Base-by-base conservation (phyloP, 1,284 basidiomycete species). In the Coniophora puteana region DNA sequence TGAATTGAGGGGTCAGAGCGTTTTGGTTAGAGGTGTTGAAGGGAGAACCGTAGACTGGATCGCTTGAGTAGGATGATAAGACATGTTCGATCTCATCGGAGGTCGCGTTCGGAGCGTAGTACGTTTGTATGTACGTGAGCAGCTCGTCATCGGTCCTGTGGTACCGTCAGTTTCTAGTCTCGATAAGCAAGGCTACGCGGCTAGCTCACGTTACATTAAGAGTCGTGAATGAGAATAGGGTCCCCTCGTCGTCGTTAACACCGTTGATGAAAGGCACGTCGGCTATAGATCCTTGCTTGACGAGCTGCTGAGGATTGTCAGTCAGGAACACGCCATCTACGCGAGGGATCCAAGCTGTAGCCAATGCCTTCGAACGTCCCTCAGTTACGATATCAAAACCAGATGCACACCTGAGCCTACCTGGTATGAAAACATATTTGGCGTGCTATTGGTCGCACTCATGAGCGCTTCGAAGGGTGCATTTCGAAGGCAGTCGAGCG, bases 181-280 rank as follows among this genome's bases (percentile, higher is more conserved):
- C 23, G 29, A 8, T 26, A 11, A 14, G 14, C 11, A 31, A 17
- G 11, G 17, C 13, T 29, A 21, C 6, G 21, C 13, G 18, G 18
- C n/a, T 14, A 16, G 14, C 60, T 35, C 49, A 67, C 64, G 68
- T 69, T 46, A 72, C 46, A 37, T 71, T 69, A 16, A 63, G 38
- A 8, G 48, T 63, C 2, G 68, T 57, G 5, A 75, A 48, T 1
- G 69, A 61, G 47, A 75, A 74, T 0, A 72, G 35, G 0, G 74
- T 74, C 18, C 72, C 73, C 52, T 76, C 73, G 42, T 75, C 73
- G 38, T 74, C 72, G n/a, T 28, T 7, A 38, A 16, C 42, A 63
- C 69, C 71, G 17, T 57, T 63, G 23, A 72, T 55, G 35, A 67
- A 63, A 1, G 71, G 69, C 11, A 74, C 60, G 27, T 68, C 63